These are phyloP conservation scores for Ogataea parapolymorpha DNA, from an alignment of 805 yeast species.

Conservation along the genomic window DNA sequence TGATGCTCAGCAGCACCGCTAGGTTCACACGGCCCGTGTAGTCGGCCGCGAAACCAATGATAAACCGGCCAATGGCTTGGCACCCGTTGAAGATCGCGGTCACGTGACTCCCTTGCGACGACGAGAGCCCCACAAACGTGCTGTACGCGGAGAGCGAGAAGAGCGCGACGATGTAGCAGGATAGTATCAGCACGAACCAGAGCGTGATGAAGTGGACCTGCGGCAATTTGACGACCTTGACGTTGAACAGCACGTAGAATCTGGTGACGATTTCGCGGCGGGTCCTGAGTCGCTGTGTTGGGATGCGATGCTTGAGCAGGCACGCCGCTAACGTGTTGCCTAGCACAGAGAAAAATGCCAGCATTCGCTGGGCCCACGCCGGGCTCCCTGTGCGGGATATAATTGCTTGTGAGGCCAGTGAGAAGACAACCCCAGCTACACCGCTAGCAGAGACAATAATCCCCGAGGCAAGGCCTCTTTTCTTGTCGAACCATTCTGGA, in stretches of 20 bases:
- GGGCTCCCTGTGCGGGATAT: constrained; percentile 40
- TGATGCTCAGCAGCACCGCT: constrained; percentile 33
- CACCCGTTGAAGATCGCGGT: constrained; percentile 46
- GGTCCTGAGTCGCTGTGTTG: constrained; percentile 13
- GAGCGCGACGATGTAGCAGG: constrained; percentile 43
- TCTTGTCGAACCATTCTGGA: constrained; percentile 58
- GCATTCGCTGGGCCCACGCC: constrained; percentile 42
- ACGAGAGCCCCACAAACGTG: constrained; percentile 43
- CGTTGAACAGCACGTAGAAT: constrained; percentile 20
- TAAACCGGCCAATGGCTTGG: constrained; percentile 48
- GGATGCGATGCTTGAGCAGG: constrained; percentile 44
- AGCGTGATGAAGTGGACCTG: constrained; percentile 17
- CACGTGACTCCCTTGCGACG: constrained; percentile 42
- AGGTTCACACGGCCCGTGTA: constrained; percentile 45
- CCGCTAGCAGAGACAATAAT: constrained; percentile 42
- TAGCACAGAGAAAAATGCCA: constrained; percentile 38
- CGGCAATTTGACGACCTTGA: constrained; percentile 15
- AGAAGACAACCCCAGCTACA: constrained; percentile 41
- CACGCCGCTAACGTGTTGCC: constrained; percentile 37
- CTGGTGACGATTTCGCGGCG: constrained; percentile 19
- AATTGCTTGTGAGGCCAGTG: constrained; percentile 35
- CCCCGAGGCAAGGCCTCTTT: constrained; percentile 42
- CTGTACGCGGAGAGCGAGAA: constrained; percentile 50
- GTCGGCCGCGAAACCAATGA: constrained; percentile 47
- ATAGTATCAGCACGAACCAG: constrained; percentile 34